Conservation (phyloP, 257 asterid genomes). For the Solanum bukasovii region DNA sequence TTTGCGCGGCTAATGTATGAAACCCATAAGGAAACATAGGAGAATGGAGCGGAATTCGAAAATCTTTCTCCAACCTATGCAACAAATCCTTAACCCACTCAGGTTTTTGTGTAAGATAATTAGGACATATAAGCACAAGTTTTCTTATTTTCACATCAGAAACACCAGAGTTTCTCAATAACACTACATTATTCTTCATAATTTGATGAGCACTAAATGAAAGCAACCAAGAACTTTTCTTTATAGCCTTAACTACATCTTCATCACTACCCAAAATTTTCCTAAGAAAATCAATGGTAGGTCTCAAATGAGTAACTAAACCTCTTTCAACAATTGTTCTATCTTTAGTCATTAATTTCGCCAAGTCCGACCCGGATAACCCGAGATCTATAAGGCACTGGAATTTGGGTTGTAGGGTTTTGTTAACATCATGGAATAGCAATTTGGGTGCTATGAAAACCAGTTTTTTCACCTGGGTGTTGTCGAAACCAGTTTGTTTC, state of each 20-base stretch:
- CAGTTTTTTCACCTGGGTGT: background rate
- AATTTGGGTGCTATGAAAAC: background rate
- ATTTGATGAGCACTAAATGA: background rate
- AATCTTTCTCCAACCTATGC: background rate
- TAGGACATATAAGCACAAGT: background rate
- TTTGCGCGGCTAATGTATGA: background rate
- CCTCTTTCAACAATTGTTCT: background rate
- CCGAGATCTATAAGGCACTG: background rate
- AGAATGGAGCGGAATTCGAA: background rate
- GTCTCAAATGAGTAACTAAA: background rate
- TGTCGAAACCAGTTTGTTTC: background rate
- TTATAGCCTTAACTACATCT: background rate
- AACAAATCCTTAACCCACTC: background rate
- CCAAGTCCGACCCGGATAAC: background rate
- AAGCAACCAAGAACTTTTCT: background rate
- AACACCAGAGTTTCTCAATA: background rate
- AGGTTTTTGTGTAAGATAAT: background rate
- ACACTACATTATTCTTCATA: background rate
- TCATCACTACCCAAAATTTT: background rate
- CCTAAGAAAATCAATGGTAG: background rate
- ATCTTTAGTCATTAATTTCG: background rate
- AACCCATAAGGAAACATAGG: background rate
- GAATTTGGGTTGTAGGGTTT: constrained; percentile 6
- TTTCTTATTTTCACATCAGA: background rate
- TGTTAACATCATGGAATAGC: background rate